A percentile compares a stretch with the other conserved stretches of the same genome.
phyloP scores from a whole-genome alignment of 495 filamentous ascomycete genomes.

The Haplographium delicatum region DNA sequence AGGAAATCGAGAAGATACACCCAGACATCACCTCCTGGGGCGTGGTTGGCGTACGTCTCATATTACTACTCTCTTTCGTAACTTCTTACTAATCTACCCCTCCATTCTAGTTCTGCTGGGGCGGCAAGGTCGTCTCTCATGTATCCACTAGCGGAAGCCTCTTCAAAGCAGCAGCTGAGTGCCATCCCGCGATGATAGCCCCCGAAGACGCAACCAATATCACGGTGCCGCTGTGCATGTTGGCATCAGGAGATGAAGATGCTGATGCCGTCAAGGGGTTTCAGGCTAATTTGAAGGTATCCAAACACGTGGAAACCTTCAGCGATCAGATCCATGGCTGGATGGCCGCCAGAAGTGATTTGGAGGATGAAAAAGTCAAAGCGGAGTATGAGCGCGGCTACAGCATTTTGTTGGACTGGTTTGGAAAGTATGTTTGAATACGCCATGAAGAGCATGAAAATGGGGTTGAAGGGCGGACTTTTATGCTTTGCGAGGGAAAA shows the following conservation, averaged over 20 bases:
- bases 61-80: not conserved
- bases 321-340: conserved; percentile 80
- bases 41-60: conserved; percentile 59
- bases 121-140: conserved; percentile 65
- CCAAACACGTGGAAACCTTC: conserved; percentile 77
- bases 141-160: conserved; percentile 50
- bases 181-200: conserved; percentile 87
- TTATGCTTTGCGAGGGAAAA: not conserved
- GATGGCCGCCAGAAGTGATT: conserved; percentile 76
- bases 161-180: conserved; percentile 66
- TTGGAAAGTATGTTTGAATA: conserved; percentile 64
- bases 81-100: not conserved
- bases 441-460: no score
- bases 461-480: no score
- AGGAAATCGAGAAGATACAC: conserved; percentile 48
- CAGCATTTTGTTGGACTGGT: conserved; percentile 66
- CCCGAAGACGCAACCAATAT: conserved; percentile 64
- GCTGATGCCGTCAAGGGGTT: conserved; percentile 65
- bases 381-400: conserved; percentile 80
- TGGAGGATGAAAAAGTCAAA: conserved; percentile 61
- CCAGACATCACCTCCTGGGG: conserved; percentile 69
- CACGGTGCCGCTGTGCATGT: conserved; percentile 57
- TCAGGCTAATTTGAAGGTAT: conserved; percentile 56
- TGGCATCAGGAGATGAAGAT: conserved; percentile 65
- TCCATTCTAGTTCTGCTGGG: conserved; percentile 71